Percentiles rank a stretch among this genome's conserved stretches.
Evolutionary conservation across 2,329 filamentous ascomycete genomes (phyloP).

Genomic region (Beauveria rudraprayagi): DNA sequence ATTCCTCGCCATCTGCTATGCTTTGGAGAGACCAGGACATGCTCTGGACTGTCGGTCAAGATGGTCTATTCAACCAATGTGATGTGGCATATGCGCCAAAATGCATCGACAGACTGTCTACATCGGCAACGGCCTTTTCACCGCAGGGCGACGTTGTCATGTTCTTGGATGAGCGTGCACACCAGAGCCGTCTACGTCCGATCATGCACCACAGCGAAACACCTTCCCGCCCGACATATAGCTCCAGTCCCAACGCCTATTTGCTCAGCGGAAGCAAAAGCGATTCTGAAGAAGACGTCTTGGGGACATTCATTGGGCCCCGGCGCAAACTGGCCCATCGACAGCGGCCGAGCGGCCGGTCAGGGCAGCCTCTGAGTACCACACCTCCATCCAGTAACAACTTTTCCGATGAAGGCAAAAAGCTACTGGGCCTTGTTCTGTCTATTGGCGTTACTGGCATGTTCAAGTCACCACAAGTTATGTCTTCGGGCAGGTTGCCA

Average conservation of each 20-base stretch:
- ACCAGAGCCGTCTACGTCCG: slow-evolving; percentile 34
- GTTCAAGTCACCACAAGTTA: slow-evolving; percentile 53
- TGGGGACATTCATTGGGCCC: slow-evolving; percentile 51
- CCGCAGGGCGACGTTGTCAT: slow-evolving; percentile 51
- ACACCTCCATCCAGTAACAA: slow-evolving; percentile 36
- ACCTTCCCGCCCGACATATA: slow-evolving; percentile 33
- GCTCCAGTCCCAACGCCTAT: slow-evolving; percentile 40
- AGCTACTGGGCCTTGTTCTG: slow-evolving; percentile 46
- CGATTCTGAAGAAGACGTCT: slow-evolving; percentile 57
- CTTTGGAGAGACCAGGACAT: slow-evolving; percentile 59
- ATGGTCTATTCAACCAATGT: slow-evolving; percentile 55
- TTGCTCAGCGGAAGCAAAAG: slow-evolving; percentile 51
- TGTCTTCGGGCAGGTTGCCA: slow-evolving; percentile 53
- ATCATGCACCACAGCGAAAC: slow-evolving; percentile 26
- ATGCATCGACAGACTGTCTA: slow-evolving; percentile 53
- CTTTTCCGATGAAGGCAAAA: slow-evolving; percentile 26
- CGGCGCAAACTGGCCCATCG: slow-evolving; percentile 31
- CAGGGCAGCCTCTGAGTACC: slow-evolving; percentile 39
- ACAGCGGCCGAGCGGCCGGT: slow-evolving; percentile 36
- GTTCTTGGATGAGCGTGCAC: slow-evolving; percentile 51
- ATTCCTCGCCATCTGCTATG: slow-evolving; percentile 47
- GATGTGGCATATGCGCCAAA: slow-evolving; percentile 57
- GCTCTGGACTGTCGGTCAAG: slow-evolving; percentile 57
- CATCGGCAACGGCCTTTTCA: slow-evolving; percentile 54
- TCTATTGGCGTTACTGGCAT: slow-evolving; percentile 48